These are phyloP conservation scores for Lachancea quebecensis DNA, from an alignment of 805 yeast genomes.

Conservation along the genomic window DNA sequence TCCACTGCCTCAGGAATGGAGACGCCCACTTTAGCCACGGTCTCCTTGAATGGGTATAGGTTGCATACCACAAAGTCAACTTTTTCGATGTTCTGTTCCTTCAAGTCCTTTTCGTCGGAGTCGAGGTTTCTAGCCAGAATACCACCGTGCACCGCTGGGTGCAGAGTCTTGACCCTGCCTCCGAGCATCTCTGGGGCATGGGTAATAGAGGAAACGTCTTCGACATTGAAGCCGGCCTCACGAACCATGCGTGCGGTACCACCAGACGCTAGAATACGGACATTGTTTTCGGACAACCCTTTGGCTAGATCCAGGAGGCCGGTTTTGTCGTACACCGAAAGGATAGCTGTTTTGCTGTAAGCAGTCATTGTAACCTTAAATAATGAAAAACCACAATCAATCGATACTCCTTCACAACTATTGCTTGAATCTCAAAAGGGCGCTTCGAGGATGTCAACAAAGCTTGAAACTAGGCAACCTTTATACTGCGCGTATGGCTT, in stretches of 20 bases:
- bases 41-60: constrained; percentile 96
- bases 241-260: constrained; percentile 93
- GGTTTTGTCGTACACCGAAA: constrained; percentile 96
- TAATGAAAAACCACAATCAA: not conserved
- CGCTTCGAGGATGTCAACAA: not conserved
- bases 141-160: constrained; percentile 98
- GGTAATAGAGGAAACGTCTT: constrained; percentile 89
- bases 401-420: not conserved
- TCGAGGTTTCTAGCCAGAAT: constrained; percentile 91
- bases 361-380: not conserved
- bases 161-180: constrained; percentile 96
- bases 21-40: constrained; percentile 90
- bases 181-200: constrained; percentile 99
- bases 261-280: constrained; percentile 91
- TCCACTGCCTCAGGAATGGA: constrained; percentile 97
- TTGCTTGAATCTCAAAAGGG: not conserved
- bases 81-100: constrained; percentile 85
- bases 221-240: constrained; percentile 97
- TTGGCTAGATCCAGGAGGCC: constrained; percentile 94
- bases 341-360: constrained; percentile 77
- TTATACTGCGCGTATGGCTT: no score
- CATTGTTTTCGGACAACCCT: constrained; percentile 82
- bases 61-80: constrained; percentile 97
- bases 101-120: constrained; percentile 82
- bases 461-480: no score